phyloP scores from a whole-genome alignment of 441 rosid genomes.

The Adansonia madagascariensis region DNA sequence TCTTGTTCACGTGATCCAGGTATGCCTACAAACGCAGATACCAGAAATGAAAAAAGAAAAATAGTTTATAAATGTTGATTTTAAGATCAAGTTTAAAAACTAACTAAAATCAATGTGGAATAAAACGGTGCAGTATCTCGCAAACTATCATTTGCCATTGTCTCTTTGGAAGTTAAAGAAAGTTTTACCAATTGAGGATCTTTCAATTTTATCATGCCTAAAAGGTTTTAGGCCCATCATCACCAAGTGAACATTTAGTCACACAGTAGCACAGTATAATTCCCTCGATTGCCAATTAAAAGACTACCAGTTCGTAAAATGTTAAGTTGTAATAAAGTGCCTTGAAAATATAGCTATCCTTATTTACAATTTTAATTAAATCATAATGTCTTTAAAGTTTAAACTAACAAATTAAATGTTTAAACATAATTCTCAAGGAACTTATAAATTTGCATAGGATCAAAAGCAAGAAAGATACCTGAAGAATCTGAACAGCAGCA shows the following conservation, averaged over 20 bases:
- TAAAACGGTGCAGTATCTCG: not conserved
- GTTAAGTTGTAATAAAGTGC: not conserved
- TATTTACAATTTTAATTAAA: not conserved
- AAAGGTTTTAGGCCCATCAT: not conserved
- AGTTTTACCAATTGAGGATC: not conserved
- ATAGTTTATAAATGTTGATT: not conserved
- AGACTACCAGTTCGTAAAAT: not conserved
- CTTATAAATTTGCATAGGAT: not conserved
- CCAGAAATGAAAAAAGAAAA: not conserved
- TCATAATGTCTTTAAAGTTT: not conserved
- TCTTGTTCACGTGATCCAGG: constrained; percentile 64
- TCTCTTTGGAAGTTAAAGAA: not conserved
- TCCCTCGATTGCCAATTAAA: not conserved
- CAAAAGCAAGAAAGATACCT: constrained; percentile 52
- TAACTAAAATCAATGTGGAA: not conserved
- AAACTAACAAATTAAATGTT: not conserved
- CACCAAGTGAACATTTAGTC: not conserved
- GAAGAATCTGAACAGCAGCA: constrained; percentile 90
- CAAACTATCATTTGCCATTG: not conserved
- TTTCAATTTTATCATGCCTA: not conserved
- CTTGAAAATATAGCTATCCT: not conserved
- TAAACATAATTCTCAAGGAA: constrained; percentile 18
- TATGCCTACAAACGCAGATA: constrained; percentile 58
- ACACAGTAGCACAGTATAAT: not conserved
- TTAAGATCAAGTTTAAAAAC: constrained; percentile 1